These are phyloP conservation scores for Ophiocordyceps camponoti-floridani DNA, from an alignment of 2,329 filamentous ascomycete species.

Conservation along the genomic window DNA sequence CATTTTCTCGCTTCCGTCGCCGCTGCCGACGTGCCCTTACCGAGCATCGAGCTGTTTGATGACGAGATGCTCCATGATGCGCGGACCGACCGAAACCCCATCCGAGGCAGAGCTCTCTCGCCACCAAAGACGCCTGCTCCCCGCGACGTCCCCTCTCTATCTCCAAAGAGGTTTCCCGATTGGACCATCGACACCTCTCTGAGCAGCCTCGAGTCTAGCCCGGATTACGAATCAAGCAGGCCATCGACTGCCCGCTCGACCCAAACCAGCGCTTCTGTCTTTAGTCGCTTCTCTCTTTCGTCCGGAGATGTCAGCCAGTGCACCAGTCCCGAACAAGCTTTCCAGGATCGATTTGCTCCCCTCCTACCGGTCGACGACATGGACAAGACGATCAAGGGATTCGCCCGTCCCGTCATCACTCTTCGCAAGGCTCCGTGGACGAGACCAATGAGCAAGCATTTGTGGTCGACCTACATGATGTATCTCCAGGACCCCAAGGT, in stretches of 20 bases:
- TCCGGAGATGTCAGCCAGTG: slow-evolving; percentile 37
- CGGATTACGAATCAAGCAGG: slow-evolving; percentile 39
- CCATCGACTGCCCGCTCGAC: slow-evolving; percentile 42
- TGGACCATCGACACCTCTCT: slow-evolving; percentile 40
- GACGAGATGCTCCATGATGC: slow-evolving; percentile 22
- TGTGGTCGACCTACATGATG: slow-evolving; percentile 47
- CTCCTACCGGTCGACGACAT: slow-evolving; percentile 12
- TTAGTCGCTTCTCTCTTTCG: slow-evolving; percentile 35
- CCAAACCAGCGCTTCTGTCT: slow-evolving; percentile 37
- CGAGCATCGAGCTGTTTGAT: slow-evolving; percentile 38
- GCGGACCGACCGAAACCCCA: slow-evolving; percentile 13
- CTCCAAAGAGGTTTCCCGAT: slow-evolving; percentile 32
- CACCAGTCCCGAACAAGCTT: slow-evolving; percentile 27
- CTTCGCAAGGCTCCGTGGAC: slow-evolving; percentile 42
- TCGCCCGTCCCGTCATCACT: slow-evolving; percentile 9
- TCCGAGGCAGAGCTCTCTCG: slow-evolving; percentile 26
- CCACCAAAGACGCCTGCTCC: slow-evolving; percentile 43
- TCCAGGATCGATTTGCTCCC: slow-evolving; percentile 7
- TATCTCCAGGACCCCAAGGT: slow-evolving; percentile 51
- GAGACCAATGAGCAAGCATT: slow-evolving; percentile 43
- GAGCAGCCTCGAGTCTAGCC: slow-evolving; percentile 39
- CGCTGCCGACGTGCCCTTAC: slow-evolving; percentile 44
- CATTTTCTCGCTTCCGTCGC: slow-evolving; percentile 51
- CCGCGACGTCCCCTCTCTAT: slow-evolving; percentile 22
- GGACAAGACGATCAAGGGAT: slow-evolving; percentile 13